Evolutionary conservation across 305 asterid species (phyloP).

Genomic region (Rubia tinctorum): DNA sequence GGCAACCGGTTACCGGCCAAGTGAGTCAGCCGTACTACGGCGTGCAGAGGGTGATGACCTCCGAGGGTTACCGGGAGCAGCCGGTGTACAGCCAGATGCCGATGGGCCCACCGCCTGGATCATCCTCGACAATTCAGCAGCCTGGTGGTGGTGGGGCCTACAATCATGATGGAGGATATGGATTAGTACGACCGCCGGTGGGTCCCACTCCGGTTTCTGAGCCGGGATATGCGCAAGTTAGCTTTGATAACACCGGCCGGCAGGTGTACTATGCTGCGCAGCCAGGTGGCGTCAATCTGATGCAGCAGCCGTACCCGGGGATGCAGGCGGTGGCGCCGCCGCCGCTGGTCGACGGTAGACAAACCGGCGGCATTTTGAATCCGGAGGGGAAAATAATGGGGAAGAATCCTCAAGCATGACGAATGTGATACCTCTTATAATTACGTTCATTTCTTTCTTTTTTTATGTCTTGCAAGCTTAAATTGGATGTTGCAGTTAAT

Average conservation of each 20-base stretch:
- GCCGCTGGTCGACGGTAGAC: slow-evolving; percentile 19
- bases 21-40: slow-evolving; percentile 32
- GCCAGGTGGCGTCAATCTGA: slow-evolving; percentile 15
- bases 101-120: slow-evolving; percentile 22
- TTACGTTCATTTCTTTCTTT: not conserved
- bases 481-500: not conserved
- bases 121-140: slow-evolving; percentile 19
- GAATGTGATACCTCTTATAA: not conserved
- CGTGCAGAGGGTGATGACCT: slow-evolving; percentile 29
- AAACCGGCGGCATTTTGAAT: slow-evolving; percentile 19
- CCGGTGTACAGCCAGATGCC: slow-evolving; percentile 24
- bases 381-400: slow-evolving; percentile 24
- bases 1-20: slow-evolving; percentile 31
- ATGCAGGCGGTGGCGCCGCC: slow-evolving; percentile 9
- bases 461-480: not conserved
- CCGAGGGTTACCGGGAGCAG: slow-evolving; percentile 37
- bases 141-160: slow-evolving; percentile 33
- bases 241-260: slow-evolving; percentile 33
- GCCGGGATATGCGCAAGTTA: slow-evolving; percentile 27
- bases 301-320: slow-evolving; percentile 23
- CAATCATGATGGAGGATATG: slow-evolving; percentile 20
- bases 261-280: slow-evolving; percentile 30
- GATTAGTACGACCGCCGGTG: slow-evolving; percentile 14
- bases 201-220: slow-evolving; percentile 7
- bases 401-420: slow-evolving; percentile 7